Base-by-base conservation (phyloP, 163 green algal species). In the Scenedesmus sp. region DNA sequence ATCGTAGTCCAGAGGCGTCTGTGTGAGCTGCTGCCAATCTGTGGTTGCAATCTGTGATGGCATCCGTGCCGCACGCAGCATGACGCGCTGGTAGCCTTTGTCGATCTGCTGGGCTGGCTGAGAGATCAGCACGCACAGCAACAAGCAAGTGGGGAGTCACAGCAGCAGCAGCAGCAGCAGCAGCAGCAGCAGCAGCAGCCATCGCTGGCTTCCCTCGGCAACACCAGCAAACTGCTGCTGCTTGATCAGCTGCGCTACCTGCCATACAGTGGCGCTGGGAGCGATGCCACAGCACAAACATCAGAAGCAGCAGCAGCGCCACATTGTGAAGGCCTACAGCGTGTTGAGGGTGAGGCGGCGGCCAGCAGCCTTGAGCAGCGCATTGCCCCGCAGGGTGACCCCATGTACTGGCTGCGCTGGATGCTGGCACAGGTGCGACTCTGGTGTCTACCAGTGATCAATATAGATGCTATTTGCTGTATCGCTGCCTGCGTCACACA, bases 141-240 rank as follows among this genome's bases (percentile, higher is more conserved):
- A 16, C 2, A 10, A 52, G 73, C 73, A 82, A 12, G 6, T 4
- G 74, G 16, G 9, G 74, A 52, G 74, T 5, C 76, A 70, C n/a
- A n/a, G n/a, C n/a, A n/a, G n/a, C n/a, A n/a, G n/a, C n/a, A n/a
- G n/a, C n/a, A n/a, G n/a, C 12, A 18, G 76, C 76, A 84, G 34
- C 76, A 84, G 76, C 23, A 20, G 9, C 23, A 83, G 9, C 26
- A 84, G 76, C 76, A 84, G 76, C 76, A 84, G 76, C 76, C 54
- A 13, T 20, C 76, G 34, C 76, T 84, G 34, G 62, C 62, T 70
- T 4, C 23, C 62, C 62, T 70, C 2, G 62, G 62, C 62, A 70
- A 70, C 62, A 70, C 2, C 62, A 70, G 62, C 10, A 3, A 70
- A 13, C 62, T 70, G 62, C 9, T 70, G 62, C 62, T 70, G 62